phyloP scores from a whole-genome alignment of 2,329 filamentous ascomycete genomes.

The Penicillium brasilianum region DNA sequence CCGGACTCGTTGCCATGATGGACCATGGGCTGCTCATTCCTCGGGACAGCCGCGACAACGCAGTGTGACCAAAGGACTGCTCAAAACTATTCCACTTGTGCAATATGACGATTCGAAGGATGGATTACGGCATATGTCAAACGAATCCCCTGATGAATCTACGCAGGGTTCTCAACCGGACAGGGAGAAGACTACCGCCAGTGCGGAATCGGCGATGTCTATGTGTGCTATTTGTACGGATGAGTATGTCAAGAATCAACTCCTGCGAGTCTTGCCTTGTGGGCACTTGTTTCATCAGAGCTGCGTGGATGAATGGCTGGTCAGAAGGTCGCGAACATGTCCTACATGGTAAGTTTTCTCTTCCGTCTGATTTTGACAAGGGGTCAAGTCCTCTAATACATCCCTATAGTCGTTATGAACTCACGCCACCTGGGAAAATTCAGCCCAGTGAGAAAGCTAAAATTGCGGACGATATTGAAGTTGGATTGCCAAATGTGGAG shows the following conservation, averaged over 20 bases:
- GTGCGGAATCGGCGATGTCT: conserved; percentile 1
- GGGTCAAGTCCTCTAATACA: background rate
- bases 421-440: background rate
- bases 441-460: background rate
- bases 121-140: too few relatives aligned
- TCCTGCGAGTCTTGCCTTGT: conserved; percentile 10
- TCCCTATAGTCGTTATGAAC: conserved; percentile 2
- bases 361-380: background rate
- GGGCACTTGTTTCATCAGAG: conserved; percentile 5
- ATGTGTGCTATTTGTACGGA: conserved; percentile 17
- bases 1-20: conserved; percentile 6
- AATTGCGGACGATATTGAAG: background rate
- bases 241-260: conserved; percentile 8
- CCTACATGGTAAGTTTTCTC: conserved; percentile 3
- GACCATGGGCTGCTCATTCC: background rate
- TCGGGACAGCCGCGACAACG: background rate
- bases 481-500: background rate
- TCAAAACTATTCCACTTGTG: conserved; percentile 12
- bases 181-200: background rate
- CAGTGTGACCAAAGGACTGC: conserved; percentile 2
- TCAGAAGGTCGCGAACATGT: conserved; percentile 3
- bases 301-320: conserved; percentile 12
- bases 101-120: conserved; percentile 4
- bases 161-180: too few relatives aligned
- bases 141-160: too few relatives aligned